Percentiles rank a stretch among this genome's conserved stretches.
Evolutionary conservation across 2,329 filamentous ascomycete species (phyloP).

Genomic region (Alternaria triticina): DNA sequence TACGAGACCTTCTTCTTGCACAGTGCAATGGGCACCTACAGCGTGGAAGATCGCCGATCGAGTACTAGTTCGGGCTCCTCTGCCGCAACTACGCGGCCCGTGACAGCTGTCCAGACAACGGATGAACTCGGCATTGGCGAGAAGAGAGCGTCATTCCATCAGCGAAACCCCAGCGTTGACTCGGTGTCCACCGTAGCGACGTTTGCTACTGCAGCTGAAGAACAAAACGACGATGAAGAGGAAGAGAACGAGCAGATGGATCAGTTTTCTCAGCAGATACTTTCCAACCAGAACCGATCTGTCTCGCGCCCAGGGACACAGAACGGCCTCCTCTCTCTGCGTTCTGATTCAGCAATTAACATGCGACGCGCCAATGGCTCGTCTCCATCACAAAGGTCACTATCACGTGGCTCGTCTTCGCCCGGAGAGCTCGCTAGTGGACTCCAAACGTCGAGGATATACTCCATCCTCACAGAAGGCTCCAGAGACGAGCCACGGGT

Average conservation of each 20-base stretch:
- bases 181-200: conserved; percentile 67
- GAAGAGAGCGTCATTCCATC: conserved; percentile 47
- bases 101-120: conserved; percentile 34
- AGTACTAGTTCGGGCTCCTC: conserved; percentile 62
- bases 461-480: conserved; percentile 51
- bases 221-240: conserved; percentile 46
- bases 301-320: conserved; percentile 22
- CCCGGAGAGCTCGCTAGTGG: conserved; percentile 38
- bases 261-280: conserved; percentile 44
- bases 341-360: conserved; percentile 44
- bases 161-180: conserved; percentile 63
- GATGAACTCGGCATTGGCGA: conserved; percentile 26
- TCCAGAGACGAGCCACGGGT: conserved; percentile 40
- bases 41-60: conserved; percentile 60
- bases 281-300: conserved; percentile 28
- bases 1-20: conserved; percentile 96
- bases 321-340: conserved; percentile 27
- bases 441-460: conserved; percentile 50
- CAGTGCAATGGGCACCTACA: conserved; percentile 83
- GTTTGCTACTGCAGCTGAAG: conserved; percentile 69
- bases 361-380: conserved; percentile 31
- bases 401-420: conserved; percentile 39
- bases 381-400: conserved; percentile 38
- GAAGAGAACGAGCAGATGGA: conserved; percentile 52
- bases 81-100: conserved; percentile 57